These are phyloP conservation scores for Xylariaceae sp. DNA, from an alignment of 2,329 filamentous ascomycete genomes.

Conservation along the genomic window DNA sequence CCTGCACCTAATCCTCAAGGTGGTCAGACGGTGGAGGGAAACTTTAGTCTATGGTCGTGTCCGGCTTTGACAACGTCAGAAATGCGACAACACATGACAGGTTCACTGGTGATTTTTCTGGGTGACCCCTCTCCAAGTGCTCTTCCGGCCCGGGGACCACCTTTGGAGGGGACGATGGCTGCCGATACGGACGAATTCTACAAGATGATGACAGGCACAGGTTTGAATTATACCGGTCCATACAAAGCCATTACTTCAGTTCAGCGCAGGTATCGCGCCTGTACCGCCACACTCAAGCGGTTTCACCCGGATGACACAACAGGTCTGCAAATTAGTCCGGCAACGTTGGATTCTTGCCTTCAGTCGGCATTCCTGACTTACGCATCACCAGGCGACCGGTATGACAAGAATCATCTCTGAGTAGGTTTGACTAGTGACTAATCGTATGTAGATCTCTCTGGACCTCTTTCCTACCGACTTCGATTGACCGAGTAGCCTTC, in stretches of 20 bases:
- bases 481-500: constrained; percentile 35
- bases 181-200: constrained; percentile 36
- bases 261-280: constrained; percentile 34
- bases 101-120: constrained; percentile 31
- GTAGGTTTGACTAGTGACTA: neutral
- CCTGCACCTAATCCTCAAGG: neutral
- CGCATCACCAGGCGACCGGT: constrained; percentile 38
- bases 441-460: constrained; percentile 33
- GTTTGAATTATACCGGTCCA: constrained; percentile 37
- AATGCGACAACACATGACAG: constrained; percentile 36
- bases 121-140: constrained; percentile 23
- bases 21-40: constrained; percentile 26
- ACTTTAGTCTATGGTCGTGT: constrained; percentile 34
- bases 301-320: constrained; percentile 37
- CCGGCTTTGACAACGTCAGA: constrained; percentile 28
- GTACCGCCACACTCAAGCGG: constrained; percentile 30
- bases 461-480: constrained; percentile 39
- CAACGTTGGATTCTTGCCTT: constrained; percentile 39
- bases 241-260: constrained; percentile 35
- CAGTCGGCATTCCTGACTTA: constrained; percentile 41
- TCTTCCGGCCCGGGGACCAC: constrained; percentile 24
- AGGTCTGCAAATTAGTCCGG: constrained; percentile 34
- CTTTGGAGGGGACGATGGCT: constrained; percentile 30
- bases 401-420: constrained; percentile 18
- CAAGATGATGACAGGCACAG: constrained; percentile 37